Evolutionary conservation across 768 basidiomycete genomes (phyloP), one percentile per base, ranked within the genome.

Genomic region (Collybiopsis luxurians): DNA sequence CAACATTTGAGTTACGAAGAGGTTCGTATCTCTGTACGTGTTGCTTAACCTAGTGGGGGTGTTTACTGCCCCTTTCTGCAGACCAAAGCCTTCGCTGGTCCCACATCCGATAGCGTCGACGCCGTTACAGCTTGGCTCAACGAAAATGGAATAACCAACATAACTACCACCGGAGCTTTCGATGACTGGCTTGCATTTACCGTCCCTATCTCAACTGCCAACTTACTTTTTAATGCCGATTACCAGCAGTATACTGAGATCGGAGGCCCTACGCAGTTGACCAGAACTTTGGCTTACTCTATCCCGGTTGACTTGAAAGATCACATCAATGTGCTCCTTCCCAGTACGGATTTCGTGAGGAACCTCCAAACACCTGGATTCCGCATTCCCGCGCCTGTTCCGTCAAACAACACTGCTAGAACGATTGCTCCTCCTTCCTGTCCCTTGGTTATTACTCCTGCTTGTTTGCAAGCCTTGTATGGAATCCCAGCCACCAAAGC

Each of bases 1-100:
- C 67, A 75, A 59, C 71, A 73, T 53, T 56, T 78, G 36, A 69
- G 61, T 55, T 65, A 67, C 60, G 75, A 71, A 13, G 68, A 77
- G 67, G 75, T 78, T 57, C 31, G 31, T 44, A 43, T 19, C 42
- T 40, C 31, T 17, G 34, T 46, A 27, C n/a, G 34, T 36, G 21
- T 21, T 34, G 36, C 27, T 55, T 46, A 26, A 45, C 36, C 36
- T 28, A 9, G 15, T 4, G 13, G 3, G 4, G 4, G 31, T 28
- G 17, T 19, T 7, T 28, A 10, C n/a, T 34, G 30, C 39, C 21
- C 11, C 39, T 47, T 19, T 30, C 11, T 53, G n/a, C n/a, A 71
- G 69, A 60, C 67, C 13, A 69, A 68, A 58, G 53, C 62, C 17
- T 73, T 69, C 58, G 67, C 67, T 10, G 56, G 54, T 15, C 70